Evolutionary conservation across 495 filamentous ascomycete genomes (phyloP).

Genomic region (Podospora australis): DNA sequence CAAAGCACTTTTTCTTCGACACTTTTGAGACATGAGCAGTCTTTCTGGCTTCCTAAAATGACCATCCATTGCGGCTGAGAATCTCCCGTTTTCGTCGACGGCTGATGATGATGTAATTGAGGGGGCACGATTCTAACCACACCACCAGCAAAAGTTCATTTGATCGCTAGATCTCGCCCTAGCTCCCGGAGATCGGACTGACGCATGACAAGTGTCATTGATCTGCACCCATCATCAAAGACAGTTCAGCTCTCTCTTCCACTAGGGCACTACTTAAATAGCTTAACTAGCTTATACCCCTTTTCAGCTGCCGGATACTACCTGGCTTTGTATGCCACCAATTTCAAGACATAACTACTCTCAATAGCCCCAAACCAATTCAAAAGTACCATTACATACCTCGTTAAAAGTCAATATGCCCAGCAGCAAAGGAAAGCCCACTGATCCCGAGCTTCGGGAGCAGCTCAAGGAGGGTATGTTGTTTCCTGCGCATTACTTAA

Average conservation of each 20-base stretch:
- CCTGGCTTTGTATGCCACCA: no score
- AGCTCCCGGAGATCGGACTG: not conserved
- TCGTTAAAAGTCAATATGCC: constrained; percentile 12
- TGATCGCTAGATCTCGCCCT: not conserved
- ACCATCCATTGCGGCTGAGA: no score
- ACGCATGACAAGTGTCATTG: not conserved
- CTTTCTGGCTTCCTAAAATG: no score
- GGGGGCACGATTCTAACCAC: not conserved
- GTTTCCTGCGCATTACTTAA: not conserved
- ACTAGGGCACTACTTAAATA: not conserved
- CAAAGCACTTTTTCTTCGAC: no score
- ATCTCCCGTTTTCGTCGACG: no score
- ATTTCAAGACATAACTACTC: not conserved
- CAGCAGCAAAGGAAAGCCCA: constrained; percentile 46
- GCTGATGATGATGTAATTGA: not conserved
- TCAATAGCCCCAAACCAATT: not conserved
- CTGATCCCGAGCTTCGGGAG: constrained; percentile 46
- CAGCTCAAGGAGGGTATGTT: constrained; percentile 41
- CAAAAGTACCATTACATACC: no score
- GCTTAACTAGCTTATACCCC: not conserved
- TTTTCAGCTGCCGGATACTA: no score
- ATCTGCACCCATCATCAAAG: not conserved
- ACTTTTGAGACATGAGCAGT: no score
- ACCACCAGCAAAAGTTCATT: not conserved
- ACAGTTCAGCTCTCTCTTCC: not conserved